Conservation (phyloP, 441 rosid genomes). For the Jatropha podagrica region DNA sequence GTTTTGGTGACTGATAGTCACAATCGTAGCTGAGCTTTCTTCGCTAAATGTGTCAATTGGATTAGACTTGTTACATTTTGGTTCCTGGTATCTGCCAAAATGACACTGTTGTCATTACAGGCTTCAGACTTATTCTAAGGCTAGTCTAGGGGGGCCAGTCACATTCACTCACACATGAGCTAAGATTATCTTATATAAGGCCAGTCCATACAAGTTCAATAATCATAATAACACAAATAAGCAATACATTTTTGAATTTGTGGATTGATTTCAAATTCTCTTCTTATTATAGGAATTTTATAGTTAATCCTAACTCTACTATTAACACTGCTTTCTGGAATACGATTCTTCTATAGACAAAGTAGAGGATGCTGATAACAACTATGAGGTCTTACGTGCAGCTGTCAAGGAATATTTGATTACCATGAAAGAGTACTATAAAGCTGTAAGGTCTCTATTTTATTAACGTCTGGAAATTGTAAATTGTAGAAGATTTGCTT, state of each 20-base stretch:
- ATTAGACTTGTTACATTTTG: neutral
- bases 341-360: slow-evolving; percentile 13
- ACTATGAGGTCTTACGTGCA: slow-evolving; percentile 45
- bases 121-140: neutral
- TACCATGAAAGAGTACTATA: slow-evolving; percentile 53
- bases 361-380: slow-evolving; percentile 44
- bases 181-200: neutral
- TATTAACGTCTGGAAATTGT: neutral
- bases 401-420: slow-evolving; percentile 58
- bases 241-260: neutral
- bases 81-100: neutral
- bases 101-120: neutral
- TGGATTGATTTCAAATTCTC: neutral
- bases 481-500: slow-evolving; percentile 6
- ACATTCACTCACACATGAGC: neutral
- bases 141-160: neutral
- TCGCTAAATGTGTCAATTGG: neutral
- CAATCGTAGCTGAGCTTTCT: neutral
- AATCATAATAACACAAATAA: neutral
- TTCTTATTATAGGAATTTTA: neutral
- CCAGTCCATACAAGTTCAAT: neutral
- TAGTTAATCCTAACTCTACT: neutral
- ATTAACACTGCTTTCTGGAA: slow-evolving; percentile 3
- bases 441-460: slow-evolving; percentile 47
- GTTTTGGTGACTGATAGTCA: neutral